Evolutionary conservation across 441 rosid genomes (phyloP), one percentile per base, ranked within the genome.

Genomic region (Corymbia calophylla): DNA sequence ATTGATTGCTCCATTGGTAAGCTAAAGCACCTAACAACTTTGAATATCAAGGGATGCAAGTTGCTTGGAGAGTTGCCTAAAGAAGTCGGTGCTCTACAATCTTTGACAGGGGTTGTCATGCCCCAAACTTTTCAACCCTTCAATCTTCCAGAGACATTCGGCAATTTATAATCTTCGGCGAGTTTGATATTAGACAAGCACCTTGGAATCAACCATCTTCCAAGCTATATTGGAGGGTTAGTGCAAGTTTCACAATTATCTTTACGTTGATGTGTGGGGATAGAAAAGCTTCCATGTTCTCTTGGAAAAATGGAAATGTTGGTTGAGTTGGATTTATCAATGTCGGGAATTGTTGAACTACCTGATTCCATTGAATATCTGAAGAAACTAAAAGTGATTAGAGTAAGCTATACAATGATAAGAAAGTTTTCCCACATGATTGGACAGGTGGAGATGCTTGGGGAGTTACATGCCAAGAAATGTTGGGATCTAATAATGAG

Each of bases 21-120:
- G 58, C 10, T 55, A 55, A 0, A 55, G 0, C 4, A 19, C 10
- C 58, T 55, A 55, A 7, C 2, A 0, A 0, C 58, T 19, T 55
- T 55, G 1, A 55, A 55, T 1, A 55, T 55, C 25, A 55, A 19
- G 11, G 58, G 58, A 8, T 19, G 58, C 58, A 55, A 0, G 2
- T 55, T 1, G 2, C 58, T 55, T 55, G 1, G 60, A 25, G 5
- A 0, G 27, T 55, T 55, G 0, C 60, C 27, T 0, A 0, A 55
- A 55, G 27, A 55, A 19, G 10, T 55, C 2, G 27, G 27, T 21
- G 5, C 60, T 55, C 60, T 55, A 55, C 60, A 21, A 55, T 55
- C 60, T 8, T 21, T 55, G 27, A 55, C 2, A 3, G 60, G 21
- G 60, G 27, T 55, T 55, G 21, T 55, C 27, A 55, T 55, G 60